These are phyloP conservation scores for Cystoderma amianthinum DNA, from an alignment of 768 basidiomycete genomes.

Conservation along the genomic window DNA sequence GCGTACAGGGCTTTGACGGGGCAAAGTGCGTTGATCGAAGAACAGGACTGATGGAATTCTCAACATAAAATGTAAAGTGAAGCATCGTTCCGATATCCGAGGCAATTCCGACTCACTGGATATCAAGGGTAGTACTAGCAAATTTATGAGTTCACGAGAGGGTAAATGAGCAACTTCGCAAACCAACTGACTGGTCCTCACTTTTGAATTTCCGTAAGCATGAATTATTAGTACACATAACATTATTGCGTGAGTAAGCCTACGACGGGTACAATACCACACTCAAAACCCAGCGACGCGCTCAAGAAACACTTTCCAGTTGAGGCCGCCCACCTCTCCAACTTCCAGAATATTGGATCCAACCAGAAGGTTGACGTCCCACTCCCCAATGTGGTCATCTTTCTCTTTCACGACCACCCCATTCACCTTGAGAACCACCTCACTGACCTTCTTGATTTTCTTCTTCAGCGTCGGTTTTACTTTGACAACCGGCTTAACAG, in stretches of 20 bases:
- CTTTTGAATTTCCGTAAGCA: too few relatives aligned
- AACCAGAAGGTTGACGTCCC: slow-evolving; percentile 53
- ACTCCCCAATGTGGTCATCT: slow-evolving; percentile 40
- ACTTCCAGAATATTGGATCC: slow-evolving; percentile 66
- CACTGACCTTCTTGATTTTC: slow-evolving; percentile 42
- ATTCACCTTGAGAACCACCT: slow-evolving; percentile 60
- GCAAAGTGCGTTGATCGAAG: neutral
- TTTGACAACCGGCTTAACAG: slow-evolving; percentile 19
- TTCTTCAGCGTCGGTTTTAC: slow-evolving; percentile 28
- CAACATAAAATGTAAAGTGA: neutral
- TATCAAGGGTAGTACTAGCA: too few relatives aligned
- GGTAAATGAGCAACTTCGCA: too few relatives aligned
- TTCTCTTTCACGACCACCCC: slow-evolving; percentile 41
- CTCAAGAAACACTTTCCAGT: slow-evolving; percentile 68
- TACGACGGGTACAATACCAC: too few relatives aligned
- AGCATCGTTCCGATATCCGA: neutral
- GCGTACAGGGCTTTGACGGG: too few relatives aligned
- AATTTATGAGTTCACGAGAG: too few relatives aligned
- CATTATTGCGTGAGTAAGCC: too few relatives aligned
- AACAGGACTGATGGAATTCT: neutral
- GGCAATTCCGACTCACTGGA: neutral
- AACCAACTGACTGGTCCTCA: neutral
- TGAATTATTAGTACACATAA: neutral
- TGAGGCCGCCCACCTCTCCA: slow-evolving; percentile 60
- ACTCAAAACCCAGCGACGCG: slow-evolving; percentile 20